Percentiles rank a stretch among this genome's conserved stretches.
These are phyloP conservation scores for Eucalyptus shirleyi DNA, from an alignment of 345 rosid genomes.

Conservation along the genomic window DNA sequence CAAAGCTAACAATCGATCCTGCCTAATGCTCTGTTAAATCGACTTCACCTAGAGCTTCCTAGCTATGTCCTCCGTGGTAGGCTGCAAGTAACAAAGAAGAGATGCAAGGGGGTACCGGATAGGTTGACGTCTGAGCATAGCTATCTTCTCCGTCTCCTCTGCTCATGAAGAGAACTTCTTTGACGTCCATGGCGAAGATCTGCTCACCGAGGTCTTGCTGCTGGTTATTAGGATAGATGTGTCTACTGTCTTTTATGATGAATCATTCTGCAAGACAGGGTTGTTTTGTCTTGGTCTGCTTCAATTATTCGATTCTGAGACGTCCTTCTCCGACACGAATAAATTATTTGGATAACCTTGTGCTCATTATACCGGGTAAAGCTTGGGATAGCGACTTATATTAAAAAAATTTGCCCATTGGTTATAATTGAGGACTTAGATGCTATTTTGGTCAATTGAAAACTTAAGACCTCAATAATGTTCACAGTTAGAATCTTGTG, in stretches of 20 bases:
- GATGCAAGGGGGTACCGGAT: background rate
- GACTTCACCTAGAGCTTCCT: background rate
- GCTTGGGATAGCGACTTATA: background rate
- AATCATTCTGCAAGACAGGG: background rate
- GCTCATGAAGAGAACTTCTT: slow-evolving; percentile 7
- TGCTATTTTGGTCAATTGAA: background rate
- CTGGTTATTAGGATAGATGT: background rate
- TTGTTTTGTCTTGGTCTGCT: background rate
- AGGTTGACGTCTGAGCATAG: background rate
- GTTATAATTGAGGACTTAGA: background rate
- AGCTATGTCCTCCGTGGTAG: background rate
- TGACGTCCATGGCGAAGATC: background rate
- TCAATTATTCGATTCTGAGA: background rate
- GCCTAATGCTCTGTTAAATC: background rate
- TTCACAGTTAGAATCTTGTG: background rate
- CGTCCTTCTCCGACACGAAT: background rate
- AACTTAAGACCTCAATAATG: background rate
- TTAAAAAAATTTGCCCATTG: background rate
- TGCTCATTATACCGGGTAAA: background rate
- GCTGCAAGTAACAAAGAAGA: background rate
- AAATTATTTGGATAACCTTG: background rate
- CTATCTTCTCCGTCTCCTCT: slow-evolving; percentile 11
- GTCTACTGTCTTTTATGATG: background rate
- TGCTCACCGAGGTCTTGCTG: background rate
- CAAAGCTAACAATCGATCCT: background rate